phyloP scores from a whole-genome alignment of 1,284 basidiomycete genomes.

The Ustilago crameri region DNA sequence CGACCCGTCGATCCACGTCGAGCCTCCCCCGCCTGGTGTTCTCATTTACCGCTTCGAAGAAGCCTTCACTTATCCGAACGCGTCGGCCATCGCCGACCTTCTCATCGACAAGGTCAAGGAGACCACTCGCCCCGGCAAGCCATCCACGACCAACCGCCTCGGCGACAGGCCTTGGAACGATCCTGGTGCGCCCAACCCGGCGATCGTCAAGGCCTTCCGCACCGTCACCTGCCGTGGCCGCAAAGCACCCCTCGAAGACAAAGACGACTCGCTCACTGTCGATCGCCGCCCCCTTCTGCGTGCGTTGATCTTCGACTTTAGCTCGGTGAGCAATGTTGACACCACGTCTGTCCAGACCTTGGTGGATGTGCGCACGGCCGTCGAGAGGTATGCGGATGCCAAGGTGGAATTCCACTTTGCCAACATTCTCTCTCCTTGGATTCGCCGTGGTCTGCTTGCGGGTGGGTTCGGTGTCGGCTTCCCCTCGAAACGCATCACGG shows the following conservation, averaged over 20 bases:
- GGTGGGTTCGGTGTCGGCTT: slow-evolving; percentile 46
- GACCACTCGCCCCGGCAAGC: slow-evolving; percentile 77
- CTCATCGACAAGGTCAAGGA: slow-evolving; percentile 84
- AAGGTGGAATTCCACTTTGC: slow-evolving; percentile 89
- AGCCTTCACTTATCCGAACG: slow-evolving; percentile 93
- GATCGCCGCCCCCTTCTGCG: slow-evolving; percentile 77
- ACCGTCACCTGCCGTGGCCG: slow-evolving; percentile 43
- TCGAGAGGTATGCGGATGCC: slow-evolving; percentile 86
- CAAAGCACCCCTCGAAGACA: slow-evolving; percentile 40
- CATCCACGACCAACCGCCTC: slow-evolving; percentile 6
- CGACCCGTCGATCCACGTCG: slow-evolving; percentile 79
- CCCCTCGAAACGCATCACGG: slow-evolving; percentile 42
- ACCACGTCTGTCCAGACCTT: slow-evolving; percentile 90
- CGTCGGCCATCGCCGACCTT: slow-evolving; percentile 79
- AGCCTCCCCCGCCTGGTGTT: slow-evolving; percentile 84
- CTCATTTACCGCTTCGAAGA: slow-evolving; percentile 94
- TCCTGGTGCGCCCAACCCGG: slow-evolving; percentile 71
- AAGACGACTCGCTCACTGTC: slow-evolving; percentile 17
- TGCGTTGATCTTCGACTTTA: slow-evolving; percentile 92
- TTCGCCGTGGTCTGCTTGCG: slow-evolving; percentile 71
- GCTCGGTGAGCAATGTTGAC: slow-evolving; percentile 75
- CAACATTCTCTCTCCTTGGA: slow-evolving; percentile 90
- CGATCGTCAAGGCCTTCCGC: slow-evolving; percentile 44
- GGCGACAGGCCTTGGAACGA: slow-evolving; percentile 94
- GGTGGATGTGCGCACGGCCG: slow-evolving; percentile 84